phyloP scores from a whole-genome alignment of 352 stramenopile genomes.

The Pythium pyrilobum region DNA sequence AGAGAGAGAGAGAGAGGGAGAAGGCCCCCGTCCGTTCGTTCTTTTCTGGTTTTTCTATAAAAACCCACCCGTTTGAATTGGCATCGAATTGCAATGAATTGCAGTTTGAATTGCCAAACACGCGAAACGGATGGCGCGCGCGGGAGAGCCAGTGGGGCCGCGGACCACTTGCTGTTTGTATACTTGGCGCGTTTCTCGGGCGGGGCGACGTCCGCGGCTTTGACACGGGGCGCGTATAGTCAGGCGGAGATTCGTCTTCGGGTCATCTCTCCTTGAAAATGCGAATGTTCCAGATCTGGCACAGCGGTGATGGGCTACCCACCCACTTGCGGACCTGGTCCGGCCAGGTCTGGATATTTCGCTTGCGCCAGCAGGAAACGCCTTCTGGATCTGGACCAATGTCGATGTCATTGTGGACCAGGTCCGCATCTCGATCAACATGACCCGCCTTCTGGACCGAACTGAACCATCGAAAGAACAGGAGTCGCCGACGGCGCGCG shows the following conservation, averaged over 20 bases:
- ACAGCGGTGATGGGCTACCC: constrained; percentile 7
- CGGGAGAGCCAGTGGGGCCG: constrained; percentile 6
- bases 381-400: constrained; percentile 17
- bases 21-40: constrained; percentile 12
- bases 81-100: constrained; percentile 24
- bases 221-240: background rate
- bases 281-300: background rate
- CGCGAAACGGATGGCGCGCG: constrained; percentile 20
- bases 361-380: constrained; percentile 7
- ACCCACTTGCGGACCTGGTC: constrained; percentile 4
- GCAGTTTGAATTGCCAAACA: constrained; percentile 23
- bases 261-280: constrained; percentile 13
- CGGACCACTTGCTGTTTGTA: constrained; percentile 14
- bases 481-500: background rate
- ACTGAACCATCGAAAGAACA: constrained; percentile 18
- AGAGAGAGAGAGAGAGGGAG: constrained; percentile 5
- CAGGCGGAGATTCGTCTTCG: constrained; percentile 1
- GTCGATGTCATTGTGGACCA: constrained; percentile 3
- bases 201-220: constrained; percentile 7
- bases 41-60: constrained; percentile 32
- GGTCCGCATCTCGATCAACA: constrained; percentile 5
- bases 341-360: constrained; percentile 9
- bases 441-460: constrained; percentile 16
- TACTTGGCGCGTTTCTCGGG: background rate
- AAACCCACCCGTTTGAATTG: constrained; percentile 29